Conservation (phyloP, 2,329 filamentous ascomycete species). For the Fusarium napiforme region DNA sequence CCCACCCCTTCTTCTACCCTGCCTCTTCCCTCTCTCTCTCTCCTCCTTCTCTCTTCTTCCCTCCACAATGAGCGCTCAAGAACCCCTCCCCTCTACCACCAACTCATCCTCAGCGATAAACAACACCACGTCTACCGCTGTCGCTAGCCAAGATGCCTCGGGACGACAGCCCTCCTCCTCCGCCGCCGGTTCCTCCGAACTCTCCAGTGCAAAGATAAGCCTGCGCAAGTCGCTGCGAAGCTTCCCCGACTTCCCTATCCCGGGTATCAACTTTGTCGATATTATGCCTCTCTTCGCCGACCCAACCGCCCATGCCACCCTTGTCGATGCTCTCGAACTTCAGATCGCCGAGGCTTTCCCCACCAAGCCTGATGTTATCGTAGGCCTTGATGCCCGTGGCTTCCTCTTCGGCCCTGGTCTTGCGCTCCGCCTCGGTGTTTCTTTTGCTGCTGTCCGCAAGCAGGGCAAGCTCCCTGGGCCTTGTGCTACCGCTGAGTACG, state of each 20-base stretch:
- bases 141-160: conserved; percentile 65
- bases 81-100: conserved; percentile 41
- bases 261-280: conserved; percentile 96
- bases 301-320: conserved; percentile 75
- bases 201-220: conserved; percentile 76
- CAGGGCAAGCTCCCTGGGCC: conserved; percentile 94
- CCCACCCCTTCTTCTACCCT: conserved; percentile 40
- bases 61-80: conserved; percentile 50
- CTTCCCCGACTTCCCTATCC: conserved; percentile 90
- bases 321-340: conserved; percentile 87
- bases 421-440: conserved; percentile 82
- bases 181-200: conserved; percentile 71
- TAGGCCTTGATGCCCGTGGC: conserved; percentile 92
- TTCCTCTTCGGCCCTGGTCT: conserved; percentile 95
- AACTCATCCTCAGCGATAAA: conserved; percentile 43
- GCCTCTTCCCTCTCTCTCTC: conserved; percentile 44
- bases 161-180: conserved; percentile 71
- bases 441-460: conserved; percentile 95
- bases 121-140: conserved; percentile 46
- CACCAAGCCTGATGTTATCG: conserved; percentile 84
- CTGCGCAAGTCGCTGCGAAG: conserved; percentile 80
- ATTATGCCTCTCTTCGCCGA: conserved; percentile 96
- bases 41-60: conserved; percentile 41
- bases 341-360: conserved; percentile 75
- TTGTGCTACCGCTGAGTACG: conserved; percentile 84